These are phyloP conservation scores for Phaeosphaeriaceae sp. DNA, from an alignment of 2,329 filamentous ascomycete genomes.

Conservation along the genomic window DNA sequence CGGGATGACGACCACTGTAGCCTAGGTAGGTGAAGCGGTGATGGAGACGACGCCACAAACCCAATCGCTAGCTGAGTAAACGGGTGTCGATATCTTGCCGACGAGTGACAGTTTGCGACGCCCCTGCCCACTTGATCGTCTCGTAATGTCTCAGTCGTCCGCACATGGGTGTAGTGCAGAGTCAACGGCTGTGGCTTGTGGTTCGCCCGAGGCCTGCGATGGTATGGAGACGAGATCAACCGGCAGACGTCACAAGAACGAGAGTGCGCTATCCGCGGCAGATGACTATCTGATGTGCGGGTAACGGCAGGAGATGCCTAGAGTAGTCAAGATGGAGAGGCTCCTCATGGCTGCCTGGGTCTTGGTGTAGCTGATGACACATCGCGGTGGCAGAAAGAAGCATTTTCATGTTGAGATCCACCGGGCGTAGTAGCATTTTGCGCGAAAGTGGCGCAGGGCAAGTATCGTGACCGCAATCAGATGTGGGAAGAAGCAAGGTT, in stretches of 20 bases:
- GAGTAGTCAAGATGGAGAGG: background rate
- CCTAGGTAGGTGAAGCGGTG: constrained; percentile 4
- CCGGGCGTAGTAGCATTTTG: background rate
- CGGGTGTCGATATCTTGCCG: constrained; percentile 4
- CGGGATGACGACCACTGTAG: constrained; percentile 9
- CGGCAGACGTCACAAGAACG: background rate
- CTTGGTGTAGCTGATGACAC: background rate
- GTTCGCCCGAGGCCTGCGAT: constrained; percentile 7
- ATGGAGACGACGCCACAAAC: constrained; percentile 8
- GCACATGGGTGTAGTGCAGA: constrained; percentile 10
- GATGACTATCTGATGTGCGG: background rate
- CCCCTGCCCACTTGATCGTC: background rate
- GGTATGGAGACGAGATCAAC: background rate
- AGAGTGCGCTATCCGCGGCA: constrained; percentile 13
- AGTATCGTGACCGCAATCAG: background rate
- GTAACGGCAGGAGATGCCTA: background rate
- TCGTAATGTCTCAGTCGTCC: constrained; percentile 16
- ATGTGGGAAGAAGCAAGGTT: background rate
- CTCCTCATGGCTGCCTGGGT: background rate
- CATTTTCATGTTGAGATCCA: background rate
- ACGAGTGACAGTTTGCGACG: constrained; percentile 9
- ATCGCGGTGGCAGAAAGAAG: background rate
- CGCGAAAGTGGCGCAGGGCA: background rate
- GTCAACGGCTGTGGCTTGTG: constrained; percentile 15
- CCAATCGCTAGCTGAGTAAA: constrained; percentile 4